Evolutionary conservation across 2,329 filamentous ascomycete genomes (phyloP).

Genomic region (Neophaeococcomyces aloes): DNA sequence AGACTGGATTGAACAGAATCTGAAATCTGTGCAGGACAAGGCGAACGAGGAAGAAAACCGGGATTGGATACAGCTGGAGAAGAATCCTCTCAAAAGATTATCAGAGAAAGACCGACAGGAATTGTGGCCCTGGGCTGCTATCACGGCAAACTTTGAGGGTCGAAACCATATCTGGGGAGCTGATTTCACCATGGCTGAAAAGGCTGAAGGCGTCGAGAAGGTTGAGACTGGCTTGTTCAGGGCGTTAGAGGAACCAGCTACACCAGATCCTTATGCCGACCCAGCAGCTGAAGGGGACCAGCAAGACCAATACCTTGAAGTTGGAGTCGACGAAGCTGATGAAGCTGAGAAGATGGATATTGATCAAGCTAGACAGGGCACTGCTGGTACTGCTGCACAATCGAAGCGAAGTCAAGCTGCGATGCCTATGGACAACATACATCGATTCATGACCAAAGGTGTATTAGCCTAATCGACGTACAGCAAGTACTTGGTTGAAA

Average conservation of each 20-base stretch:
- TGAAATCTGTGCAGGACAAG: conserved; percentile 33
- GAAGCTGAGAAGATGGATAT: conserved; percentile 30
- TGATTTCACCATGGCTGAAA: conserved; percentile 60
- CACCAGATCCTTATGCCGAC: conserved; percentile 27
- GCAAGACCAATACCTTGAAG: conserved; percentile 39
- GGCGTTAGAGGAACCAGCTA: conserved; percentile 42
- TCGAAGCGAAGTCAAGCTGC: conserved; percentile 23
- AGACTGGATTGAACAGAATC: conserved; percentile 57
- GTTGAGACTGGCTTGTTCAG: conserved; percentile 42
- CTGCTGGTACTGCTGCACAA: conserved; percentile 28
- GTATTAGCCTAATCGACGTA: not conserved
- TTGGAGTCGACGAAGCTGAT: conserved; percentile 40
- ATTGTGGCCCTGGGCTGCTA: conserved; percentile 49
- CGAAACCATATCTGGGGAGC: conserved; percentile 46
- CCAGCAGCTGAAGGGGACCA: conserved; percentile 29
- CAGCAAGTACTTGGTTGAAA: too few relatives aligned
- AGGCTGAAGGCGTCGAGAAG: conserved; percentile 10
- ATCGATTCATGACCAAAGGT: conserved; percentile 44
- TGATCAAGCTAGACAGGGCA: conserved; percentile 22
- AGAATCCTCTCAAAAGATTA: conserved; percentile 17
- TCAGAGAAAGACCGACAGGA: conserved; percentile 43
- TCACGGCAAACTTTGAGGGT: conserved; percentile 38
- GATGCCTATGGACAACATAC: conserved; percentile 37
- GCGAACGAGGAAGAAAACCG: conserved; percentile 14
- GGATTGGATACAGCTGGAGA: not conserved